phyloP scores from a whole-genome alignment of 768 basidiomycete genomes.

The Russula brevipes region DNA sequence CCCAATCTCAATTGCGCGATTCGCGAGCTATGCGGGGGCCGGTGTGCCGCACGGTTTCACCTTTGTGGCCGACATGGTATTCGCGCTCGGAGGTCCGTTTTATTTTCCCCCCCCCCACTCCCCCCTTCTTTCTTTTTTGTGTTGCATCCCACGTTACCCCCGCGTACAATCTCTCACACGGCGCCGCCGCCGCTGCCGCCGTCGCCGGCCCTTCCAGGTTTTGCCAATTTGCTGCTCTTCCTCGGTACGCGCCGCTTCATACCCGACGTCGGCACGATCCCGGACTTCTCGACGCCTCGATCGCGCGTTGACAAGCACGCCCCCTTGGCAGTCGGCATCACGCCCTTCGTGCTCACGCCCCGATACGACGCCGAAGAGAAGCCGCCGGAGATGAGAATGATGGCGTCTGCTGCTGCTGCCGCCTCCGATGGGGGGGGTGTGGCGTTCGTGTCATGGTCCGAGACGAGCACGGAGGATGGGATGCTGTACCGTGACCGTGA shows the following conservation, averaged over 20 bases:
- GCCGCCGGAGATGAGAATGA: not conserved
- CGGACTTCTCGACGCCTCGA: conserved; percentile 29
- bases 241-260: conserved; percentile 31
- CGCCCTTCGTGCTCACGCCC: conserved; percentile 30
- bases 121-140: not conserved
- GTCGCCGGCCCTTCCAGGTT: conserved; percentile 22
- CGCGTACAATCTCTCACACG: not conserved
- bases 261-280: conserved; percentile 29
- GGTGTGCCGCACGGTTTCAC: conserved; percentile 31
- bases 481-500: not conserved
- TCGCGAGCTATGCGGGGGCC: conserved; percentile 30
- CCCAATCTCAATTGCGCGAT: conserved; percentile 35
- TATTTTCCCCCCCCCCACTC: not conserved
- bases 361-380: not conserved
- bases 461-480: not conserved
- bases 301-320: conserved; percentile 28
- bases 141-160: too few relatives aligned
- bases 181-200: not conserved
- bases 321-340: conserved; percentile 29
- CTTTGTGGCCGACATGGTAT: conserved; percentile 33
- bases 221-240: conserved; percentile 34
- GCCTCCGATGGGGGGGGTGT: not conserved
- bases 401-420: too few relatives aligned
- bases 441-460: conserved; percentile 1
- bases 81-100: conserved; percentile 32